phyloP scores from a whole-genome alignment of 1,284 basidiomycete genomes.

The Fomitopsis betulina region DNA sequence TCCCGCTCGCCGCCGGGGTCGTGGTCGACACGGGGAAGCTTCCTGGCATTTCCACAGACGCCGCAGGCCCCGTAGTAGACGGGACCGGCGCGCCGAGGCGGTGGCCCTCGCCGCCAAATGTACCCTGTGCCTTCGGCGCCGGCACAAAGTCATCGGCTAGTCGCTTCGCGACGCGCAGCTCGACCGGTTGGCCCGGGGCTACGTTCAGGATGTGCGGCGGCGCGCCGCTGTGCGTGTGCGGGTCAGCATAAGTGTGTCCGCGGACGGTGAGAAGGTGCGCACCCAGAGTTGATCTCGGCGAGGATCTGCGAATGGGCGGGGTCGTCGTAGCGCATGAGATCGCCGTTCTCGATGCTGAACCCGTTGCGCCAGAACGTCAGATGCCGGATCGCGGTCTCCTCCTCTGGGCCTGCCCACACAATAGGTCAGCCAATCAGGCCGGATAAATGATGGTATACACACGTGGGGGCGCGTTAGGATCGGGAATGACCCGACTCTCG shows the following conservation, averaged over 20 bases:
- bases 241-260: background rate
- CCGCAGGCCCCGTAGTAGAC: conserved; percentile 13
- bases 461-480: conserved; percentile 42
- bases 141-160: conserved; percentile 73
- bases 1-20: conserved; percentile 15
- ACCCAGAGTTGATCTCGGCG: conserved; percentile 80
- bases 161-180: conserved; percentile 78
- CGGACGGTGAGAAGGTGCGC: conserved; percentile 23
- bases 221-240: conserved; percentile 50
- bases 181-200: conserved; percentile 76
- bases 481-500: conserved; percentile 68
- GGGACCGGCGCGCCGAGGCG: conserved; percentile 75
- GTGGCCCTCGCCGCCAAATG: conserved; percentile 79
- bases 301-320: conserved; percentile 74
- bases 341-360: conserved; percentile 90
- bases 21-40: conserved; percentile 36
- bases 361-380: conserved; percentile 95
- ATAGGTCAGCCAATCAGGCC: no score
- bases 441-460: background rate
- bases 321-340: conserved; percentile 82
- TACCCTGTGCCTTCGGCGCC: conserved; percentile 32
- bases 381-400: conserved; percentile 64
- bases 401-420: conserved; percentile 41
- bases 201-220: conserved; percentile 81
- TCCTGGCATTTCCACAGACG: conserved; percentile 46